These are phyloP conservation scores for Lachancea lanzarotensis DNA, from an alignment of 805 yeast genomes.

Conservation along the genomic window DNA sequence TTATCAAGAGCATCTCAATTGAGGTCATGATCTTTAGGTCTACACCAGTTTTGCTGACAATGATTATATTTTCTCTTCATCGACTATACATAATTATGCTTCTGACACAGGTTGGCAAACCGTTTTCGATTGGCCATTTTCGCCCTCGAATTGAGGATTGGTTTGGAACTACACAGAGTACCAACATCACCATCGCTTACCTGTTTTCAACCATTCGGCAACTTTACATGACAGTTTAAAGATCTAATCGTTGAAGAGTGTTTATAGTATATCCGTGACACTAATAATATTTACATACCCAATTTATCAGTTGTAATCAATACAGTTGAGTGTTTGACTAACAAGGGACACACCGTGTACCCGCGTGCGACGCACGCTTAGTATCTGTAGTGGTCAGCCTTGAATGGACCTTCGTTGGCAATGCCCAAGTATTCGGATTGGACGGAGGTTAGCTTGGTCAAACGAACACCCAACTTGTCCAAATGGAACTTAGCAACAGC, in stretches of 20 bases:
- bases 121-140: too few relatives aligned
- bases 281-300: conserved; percentile 10
- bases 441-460: conserved; percentile 63
- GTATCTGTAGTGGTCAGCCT: conserved; percentile 97
- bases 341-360: conserved; percentile 3
- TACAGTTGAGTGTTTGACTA: conserved; percentile 19
- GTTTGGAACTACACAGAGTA: too few relatives aligned
- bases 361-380: conserved; percentile 34
- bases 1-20: too few relatives aligned
- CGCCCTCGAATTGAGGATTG: too few relatives aligned
- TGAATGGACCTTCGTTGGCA: conserved; percentile 92
- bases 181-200: too few relatives aligned
- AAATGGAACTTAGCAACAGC: conserved; percentile 96
- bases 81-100: too few relatives aligned
- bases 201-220: too few relatives aligned
- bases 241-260: conserved; percentile 22
- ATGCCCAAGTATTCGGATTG: conserved; percentile 95
- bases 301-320: conserved; percentile 2
- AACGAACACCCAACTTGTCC: conserved; percentile 86
- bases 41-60: too few relatives aligned
- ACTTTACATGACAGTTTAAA: too few relatives aligned
- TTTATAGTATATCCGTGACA: conserved; percentile 8
- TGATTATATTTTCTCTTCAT: too few relatives aligned
- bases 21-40: too few relatives aligned
- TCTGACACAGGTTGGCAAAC: too few relatives aligned